These are phyloP conservation scores for Colletotrichum theobromicola DNA, from an alignment of 2,329 filamentous ascomycete species.

Conservation along the genomic window DNA sequence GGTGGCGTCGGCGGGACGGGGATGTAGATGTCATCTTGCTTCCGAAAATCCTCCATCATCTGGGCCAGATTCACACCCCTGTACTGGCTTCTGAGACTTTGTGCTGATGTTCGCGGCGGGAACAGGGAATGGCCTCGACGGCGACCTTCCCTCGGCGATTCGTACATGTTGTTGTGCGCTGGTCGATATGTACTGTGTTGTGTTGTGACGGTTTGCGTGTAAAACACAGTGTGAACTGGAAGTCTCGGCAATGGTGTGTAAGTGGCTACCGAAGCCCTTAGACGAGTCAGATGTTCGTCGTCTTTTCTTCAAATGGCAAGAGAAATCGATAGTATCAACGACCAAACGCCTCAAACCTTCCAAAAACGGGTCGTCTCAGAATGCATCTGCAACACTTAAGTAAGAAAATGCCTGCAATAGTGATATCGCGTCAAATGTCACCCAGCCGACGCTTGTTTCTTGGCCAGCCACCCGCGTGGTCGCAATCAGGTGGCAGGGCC, in stretches of 20 bases:
- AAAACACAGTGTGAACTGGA: not conserved
- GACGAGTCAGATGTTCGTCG: not conserved
- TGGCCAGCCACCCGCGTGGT: slow-evolving; percentile 7
- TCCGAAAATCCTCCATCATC: slow-evolving; percentile 15
- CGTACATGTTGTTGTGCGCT: slow-evolving; percentile 9
- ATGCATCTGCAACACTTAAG: not conserved
- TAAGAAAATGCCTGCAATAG: not conserved
- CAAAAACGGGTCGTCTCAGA: not conserved
- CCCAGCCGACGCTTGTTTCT: not conserved
- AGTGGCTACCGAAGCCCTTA: not conserved
- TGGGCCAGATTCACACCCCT: slow-evolving; percentile 4
- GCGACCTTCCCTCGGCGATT: not conserved
- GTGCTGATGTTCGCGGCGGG: slow-evolving; percentile 2
- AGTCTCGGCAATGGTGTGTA: not conserved
- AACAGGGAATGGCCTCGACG: slow-evolving; percentile 8
- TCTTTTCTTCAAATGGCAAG: not conserved
- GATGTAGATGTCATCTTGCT: slow-evolving; percentile 15
- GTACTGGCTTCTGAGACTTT: slow-evolving; percentile 16
- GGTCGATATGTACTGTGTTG: not conserved
- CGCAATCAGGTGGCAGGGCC: slow-evolving; percentile 6
- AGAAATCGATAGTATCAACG: not conserved
- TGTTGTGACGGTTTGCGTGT: not conserved
- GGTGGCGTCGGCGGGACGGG: slow-evolving; percentile 17
- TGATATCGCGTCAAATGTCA: not conserved
- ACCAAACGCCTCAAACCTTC: not conserved